Conservation (phyloP, 163 green algal genomes). For the Prototheca stagnorum region DNA sequence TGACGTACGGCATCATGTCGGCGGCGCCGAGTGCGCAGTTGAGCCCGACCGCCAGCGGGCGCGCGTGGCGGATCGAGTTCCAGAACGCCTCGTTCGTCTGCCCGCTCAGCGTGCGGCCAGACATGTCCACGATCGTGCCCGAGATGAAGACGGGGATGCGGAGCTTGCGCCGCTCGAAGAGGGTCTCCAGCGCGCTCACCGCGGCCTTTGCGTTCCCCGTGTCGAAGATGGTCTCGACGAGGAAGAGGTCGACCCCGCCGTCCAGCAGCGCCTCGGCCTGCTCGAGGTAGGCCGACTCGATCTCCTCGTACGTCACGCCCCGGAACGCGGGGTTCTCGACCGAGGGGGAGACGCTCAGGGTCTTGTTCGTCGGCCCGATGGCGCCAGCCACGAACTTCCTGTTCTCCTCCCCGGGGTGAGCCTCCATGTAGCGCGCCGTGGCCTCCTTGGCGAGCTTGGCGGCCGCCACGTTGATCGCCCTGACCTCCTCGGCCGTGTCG, state of each 20-base stretch:
- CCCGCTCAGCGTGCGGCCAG: constrained; percentile 81
- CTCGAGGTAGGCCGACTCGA: constrained; percentile 86
- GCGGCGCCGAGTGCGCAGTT: constrained; percentile 91
- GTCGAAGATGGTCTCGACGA: constrained; percentile 99
- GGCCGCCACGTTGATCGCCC: constrained; percentile 74
- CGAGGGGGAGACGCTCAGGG: constrained; percentile 77
- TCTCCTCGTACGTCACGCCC: constrained; percentile 88
- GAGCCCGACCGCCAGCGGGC: constrained; percentile 72
- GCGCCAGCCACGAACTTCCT: constrained; percentile 86
- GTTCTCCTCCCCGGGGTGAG: constrained; percentile 44
- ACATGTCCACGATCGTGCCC: constrained; percentile 81
- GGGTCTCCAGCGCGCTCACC: constrained; percentile 73
- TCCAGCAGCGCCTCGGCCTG: constrained; percentile 66
- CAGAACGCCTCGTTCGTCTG: constrained; percentile 99
- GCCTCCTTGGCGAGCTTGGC: constrained; percentile 71
- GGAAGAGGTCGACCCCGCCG: constrained; percentile 85
- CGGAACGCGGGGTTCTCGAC: constrained; percentile 94
- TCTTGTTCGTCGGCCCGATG: constrained; percentile 93
- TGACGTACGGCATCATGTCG: constrained; percentile 89
- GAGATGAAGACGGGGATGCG: constrained; percentile 82
- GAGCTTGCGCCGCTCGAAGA: constrained; percentile 57
- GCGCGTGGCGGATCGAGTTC: constrained; percentile 77
- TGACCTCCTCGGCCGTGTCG: constrained; percentile 70
- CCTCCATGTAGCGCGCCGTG: constrained; percentile 49
- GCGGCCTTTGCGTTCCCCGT: constrained; percentile 93